phyloP scores from a whole-genome alignment of 1,284 basidiomycete genomes.

The Ganoderma sinense region DNA sequence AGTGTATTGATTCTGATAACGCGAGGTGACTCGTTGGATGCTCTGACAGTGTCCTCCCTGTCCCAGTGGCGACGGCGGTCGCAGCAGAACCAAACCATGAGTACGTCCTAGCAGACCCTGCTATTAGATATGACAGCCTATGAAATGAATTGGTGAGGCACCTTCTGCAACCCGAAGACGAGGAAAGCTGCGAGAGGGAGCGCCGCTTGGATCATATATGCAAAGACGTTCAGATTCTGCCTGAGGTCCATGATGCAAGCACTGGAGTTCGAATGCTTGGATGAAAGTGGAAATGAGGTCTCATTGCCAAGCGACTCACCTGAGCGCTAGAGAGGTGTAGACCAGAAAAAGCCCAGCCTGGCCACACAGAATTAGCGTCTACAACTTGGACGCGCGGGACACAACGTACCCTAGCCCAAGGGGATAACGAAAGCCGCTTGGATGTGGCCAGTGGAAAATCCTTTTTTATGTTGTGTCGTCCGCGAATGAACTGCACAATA shows the following conservation, averaged over 20 bases:
- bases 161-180: constrained; percentile 57
- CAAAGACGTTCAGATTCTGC: constrained; percentile 41
- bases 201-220: constrained; percentile 61
- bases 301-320: constrained; percentile 10
- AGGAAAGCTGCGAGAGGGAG: constrained; percentile 54
- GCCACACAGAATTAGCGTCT: neutral
- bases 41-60: constrained; percentile 10
- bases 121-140: neutral
- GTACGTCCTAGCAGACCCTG: constrained; percentile 43
- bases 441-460: constrained; percentile 52
- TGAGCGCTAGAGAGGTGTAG: constrained; percentile 27
- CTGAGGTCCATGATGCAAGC: constrained; percentile 52
- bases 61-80: constrained; percentile 23
- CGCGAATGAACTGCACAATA: constrained; percentile 44
- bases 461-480: constrained; percentile 43
- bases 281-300: neutral
- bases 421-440: constrained; percentile 41
- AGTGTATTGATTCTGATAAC: constrained; percentile 14
- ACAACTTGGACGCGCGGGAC: neutral
- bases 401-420: constrained; percentile 39
- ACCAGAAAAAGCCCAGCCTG: constrained; percentile 44
- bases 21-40: constrained; percentile 8
- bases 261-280: constrained; percentile 32
- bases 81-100: constrained; percentile 45
- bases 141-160: constrained; percentile 25